Conservation (phyloP, 2,329 filamentous ascomycete species). For the Nemania sp. region DNA sequence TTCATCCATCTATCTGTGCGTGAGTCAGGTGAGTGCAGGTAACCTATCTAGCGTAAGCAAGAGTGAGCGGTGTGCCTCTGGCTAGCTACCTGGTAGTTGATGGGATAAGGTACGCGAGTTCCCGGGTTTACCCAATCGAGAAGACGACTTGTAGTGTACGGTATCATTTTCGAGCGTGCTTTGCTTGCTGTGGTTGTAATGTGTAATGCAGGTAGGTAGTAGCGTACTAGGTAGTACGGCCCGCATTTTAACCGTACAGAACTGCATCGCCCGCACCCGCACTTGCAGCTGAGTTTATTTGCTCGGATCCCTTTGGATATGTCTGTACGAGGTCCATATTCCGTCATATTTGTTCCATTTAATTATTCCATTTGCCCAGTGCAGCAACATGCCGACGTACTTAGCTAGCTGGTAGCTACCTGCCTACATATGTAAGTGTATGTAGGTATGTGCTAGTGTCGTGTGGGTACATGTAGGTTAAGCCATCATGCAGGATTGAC, state of each 20-base stretch:
- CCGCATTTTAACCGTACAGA: conserved; percentile 10
- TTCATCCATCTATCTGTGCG: neutral
- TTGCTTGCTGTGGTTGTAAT: too few relatives aligned
- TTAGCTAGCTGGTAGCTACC: too few relatives aligned
- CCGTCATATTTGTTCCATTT: neutral
- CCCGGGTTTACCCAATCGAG: conserved; percentile 15
- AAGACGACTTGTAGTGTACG: conserved; percentile 4
- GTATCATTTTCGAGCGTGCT: neutral
- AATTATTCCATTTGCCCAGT: neutral
- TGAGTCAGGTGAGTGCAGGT: conserved; percentile 4
- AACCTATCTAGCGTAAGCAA: conserved; percentile 9
- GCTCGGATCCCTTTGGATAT: conserved; percentile 13
- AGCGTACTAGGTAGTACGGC: neutral
- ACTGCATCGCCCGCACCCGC: conserved; percentile 7
- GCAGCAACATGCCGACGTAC: too few relatives aligned
- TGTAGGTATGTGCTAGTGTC: too few relatives aligned
- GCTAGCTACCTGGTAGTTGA: neutral
- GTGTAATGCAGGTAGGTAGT: too few relatives aligned
- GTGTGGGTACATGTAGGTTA: too few relatives aligned
- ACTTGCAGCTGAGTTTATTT: conserved; percentile 10
- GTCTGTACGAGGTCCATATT: neutral
- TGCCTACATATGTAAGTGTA: too few relatives aligned
- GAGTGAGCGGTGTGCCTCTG: conserved; percentile 18
- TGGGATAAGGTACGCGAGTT: conserved; percentile 18
- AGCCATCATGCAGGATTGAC: too few relatives aligned